phyloP scores from a whole-genome alignment of 495 filamentous ascomycete species.

The Lindgomyces ingoldianus region DNA sequence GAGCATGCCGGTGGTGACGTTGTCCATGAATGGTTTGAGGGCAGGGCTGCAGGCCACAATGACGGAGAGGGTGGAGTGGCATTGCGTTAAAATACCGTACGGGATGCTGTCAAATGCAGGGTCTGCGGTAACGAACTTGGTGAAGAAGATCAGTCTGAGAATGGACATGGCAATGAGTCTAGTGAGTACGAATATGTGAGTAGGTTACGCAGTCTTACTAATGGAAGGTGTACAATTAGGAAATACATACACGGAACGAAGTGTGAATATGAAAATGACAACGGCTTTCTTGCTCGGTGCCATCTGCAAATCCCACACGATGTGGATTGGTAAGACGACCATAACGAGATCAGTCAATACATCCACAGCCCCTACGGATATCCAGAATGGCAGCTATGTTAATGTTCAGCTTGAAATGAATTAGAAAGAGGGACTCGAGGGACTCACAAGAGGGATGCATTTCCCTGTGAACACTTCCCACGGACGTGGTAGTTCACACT shows the following conservation, averaged over 20 bases:
- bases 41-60: constrained; percentile 19
- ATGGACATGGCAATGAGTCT: constrained; percentile 17
- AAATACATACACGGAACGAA: constrained; percentile 15
- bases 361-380: constrained; percentile 4
- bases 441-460: constrained; percentile 21
- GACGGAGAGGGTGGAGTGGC: constrained; percentile 22
- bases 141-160: constrained; percentile 9
- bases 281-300: neutral
- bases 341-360: constrained; percentile 15
- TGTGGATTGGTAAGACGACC: constrained; percentile 18
- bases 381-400: constrained; percentile 16
- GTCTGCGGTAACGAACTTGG: neutral
- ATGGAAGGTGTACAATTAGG: neutral
- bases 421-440: neutral
- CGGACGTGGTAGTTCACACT: constrained; percentile 15
- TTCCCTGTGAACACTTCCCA: constrained; percentile 18
- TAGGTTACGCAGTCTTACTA: neutral
- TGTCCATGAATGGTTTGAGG: constrained; percentile 23
- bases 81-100: constrained; percentile 18
- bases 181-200: neutral
- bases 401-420: neutral
- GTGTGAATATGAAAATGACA: constrained; percentile 14
- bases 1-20: constrained; percentile 14
- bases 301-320: constrained; percentile 15
- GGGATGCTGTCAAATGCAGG: constrained; percentile 18